Percentiles rank a stretch among this genome's conserved stretches.
phyloP scores from a whole-genome alignment of 2,329 filamentous ascomycete species.

The Acrodontium crateriforme region DNA sequence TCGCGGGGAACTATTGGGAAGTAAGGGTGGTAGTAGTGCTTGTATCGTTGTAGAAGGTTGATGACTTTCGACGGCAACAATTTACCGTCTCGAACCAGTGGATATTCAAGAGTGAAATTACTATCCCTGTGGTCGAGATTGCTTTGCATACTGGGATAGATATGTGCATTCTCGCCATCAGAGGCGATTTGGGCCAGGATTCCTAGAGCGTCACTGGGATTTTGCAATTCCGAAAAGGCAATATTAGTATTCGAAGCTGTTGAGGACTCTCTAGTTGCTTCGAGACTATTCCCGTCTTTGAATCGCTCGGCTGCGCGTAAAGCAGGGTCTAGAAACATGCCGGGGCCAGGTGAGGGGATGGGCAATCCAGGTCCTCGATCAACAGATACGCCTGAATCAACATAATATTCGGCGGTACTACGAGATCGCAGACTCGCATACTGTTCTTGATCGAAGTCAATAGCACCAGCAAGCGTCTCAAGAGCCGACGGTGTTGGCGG shows the following conservation, averaged over 20 bases:
- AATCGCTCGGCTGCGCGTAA: conserved; percentile 10
- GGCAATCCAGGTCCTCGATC: conserved; percentile 2
- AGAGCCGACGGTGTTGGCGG: too few relatives aligned
- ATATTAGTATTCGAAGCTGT: conserved; percentile 16
- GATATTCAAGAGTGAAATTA: conserved; percentile 25
- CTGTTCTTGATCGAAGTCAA: too few relatives aligned
- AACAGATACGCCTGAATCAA: too few relatives aligned
- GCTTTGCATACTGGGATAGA: neutral
- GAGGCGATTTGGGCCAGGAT: conserved; percentile 35
- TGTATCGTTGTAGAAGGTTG: conserved; percentile 44
- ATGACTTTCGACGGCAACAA: conserved; percentile 35
- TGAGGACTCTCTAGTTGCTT: conserved; percentile 16
- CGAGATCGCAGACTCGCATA: too few relatives aligned
- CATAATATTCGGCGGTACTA: too few relatives aligned
- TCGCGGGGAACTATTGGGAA: conserved; percentile 52
- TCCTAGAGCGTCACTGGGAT: conserved; percentile 35
- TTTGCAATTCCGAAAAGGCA: conserved; percentile 31
- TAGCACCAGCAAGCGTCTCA: too few relatives aligned
- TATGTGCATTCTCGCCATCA: conserved; percentile 10
- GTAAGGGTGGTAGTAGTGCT: conserved; percentile 53
- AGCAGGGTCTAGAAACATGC: conserved; percentile 18
- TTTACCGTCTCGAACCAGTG: conserved; percentile 26
- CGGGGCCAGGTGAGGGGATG: conserved; percentile 9
- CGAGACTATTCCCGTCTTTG: conserved; percentile 4
- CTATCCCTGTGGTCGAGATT: conserved; percentile 1